phyloP scores from a whole-genome alignment of 2,329 filamentous ascomycete genomes.

The Dactylonectria macrodidyma region DNA sequence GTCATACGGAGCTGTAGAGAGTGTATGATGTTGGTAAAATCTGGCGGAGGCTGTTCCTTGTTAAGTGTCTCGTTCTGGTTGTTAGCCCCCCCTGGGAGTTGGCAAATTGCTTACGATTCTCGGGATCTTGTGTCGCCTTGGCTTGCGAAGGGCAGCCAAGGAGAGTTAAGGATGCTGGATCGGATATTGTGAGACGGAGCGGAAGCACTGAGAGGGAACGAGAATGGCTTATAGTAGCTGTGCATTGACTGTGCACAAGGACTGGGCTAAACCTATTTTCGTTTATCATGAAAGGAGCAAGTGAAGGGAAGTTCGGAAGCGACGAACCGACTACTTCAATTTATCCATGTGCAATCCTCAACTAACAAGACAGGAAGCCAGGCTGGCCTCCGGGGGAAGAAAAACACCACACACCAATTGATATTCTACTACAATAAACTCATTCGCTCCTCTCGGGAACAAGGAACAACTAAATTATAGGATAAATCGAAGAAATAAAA shows the following conservation, averaged over 20 bases:
- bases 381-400: background rate
- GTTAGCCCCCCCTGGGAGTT: background rate
- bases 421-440: no score
- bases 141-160: background rate
- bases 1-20: background rate
- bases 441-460: no score
- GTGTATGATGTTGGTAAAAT: background rate
- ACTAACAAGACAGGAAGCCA: background rate
- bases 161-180: background rate
- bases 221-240: background rate
- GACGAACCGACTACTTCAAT: background rate
- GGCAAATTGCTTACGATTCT: slow-evolving; percentile 3
- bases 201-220: background rate
- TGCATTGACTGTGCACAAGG: background rate
- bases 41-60: background rate
- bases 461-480: no score
- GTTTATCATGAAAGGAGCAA: background rate
- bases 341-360: background rate
- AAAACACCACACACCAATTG: no score
- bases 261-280: background rate
- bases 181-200: background rate
- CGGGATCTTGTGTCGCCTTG: slow-evolving; percentile 13
- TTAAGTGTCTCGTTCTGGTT: slow-evolving; percentile 4
- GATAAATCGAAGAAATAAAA: no score
- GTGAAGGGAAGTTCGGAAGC: background rate